A percentile compares a stretch with the other conserved stretches of the same genome.
Evolutionary conservation across 139 green algal species (phyloP).

Genomic region (Pleodorina starrii): DNA sequence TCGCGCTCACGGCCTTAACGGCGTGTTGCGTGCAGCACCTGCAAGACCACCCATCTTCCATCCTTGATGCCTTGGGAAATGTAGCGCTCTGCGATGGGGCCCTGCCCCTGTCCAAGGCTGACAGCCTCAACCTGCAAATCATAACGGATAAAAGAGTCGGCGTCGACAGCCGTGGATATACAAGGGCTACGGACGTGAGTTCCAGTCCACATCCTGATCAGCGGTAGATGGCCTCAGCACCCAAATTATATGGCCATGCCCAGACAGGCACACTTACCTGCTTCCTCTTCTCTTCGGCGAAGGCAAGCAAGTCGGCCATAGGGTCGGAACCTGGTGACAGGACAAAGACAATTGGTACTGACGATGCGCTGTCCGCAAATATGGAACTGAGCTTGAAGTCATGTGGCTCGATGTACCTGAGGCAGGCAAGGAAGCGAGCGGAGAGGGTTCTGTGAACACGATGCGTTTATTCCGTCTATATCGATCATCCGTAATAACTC

Average conservation of each 20-base stretch:
- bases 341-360: constrained; percentile 80
- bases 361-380: constrained; percentile 72
- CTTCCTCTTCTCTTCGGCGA: constrained; percentile 76
- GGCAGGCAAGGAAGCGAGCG: no score
- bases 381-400: constrained; percentile 77
- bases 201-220: no score
- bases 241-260: no score
- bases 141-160: no score
- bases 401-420: constrained; percentile 80
- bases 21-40: constrained; percentile 3
- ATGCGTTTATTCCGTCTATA: no score
- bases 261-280: constrained; percentile 42
- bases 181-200: no score
- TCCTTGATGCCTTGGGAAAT: constrained; percentile 73
- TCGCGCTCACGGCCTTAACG: no score
- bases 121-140: constrained; percentile 75
- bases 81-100: constrained; percentile 73
- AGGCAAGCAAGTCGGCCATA: constrained; percentile 77
- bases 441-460: no score
- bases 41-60: constrained; percentile 82
- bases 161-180: no score
- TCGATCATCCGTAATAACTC: no score
- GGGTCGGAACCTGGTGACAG: constrained; percentile 78
- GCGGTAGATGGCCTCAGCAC: no score
- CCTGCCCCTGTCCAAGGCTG: constrained; percentile 83